phyloP scores from a whole-genome alignment of 805 yeast species.

The Teunomyces cretensis region DNA sequence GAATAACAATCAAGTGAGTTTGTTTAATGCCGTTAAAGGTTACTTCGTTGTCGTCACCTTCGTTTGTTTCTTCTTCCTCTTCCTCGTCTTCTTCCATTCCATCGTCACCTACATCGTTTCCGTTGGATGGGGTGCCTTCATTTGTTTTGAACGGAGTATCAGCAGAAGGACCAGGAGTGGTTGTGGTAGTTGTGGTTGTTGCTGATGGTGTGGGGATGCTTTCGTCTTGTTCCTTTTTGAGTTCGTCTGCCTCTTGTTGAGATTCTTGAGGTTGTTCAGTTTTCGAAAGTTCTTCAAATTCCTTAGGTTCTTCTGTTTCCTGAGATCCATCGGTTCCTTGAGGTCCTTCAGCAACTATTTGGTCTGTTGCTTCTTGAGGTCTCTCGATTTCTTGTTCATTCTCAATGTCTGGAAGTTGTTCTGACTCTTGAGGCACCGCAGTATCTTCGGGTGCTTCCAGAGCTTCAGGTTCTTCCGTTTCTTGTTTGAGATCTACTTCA shows the following conservation, averaged over 20 bases:
- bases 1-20: conserved; percentile 80
- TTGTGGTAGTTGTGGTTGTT: neutral
- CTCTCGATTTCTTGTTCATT: neutral
- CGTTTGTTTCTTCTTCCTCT: conserved; percentile 4
- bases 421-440: conserved; percentile 2
- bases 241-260: conserved; percentile 1
- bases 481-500: neutral
- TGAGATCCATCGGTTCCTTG: neutral
- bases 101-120: conserved; percentile 2
- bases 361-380: neutral
- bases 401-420: no score
- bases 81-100: neutral
- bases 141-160: neutral
- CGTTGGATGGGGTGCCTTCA: neutral
- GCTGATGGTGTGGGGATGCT: neutral
- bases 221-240: neutral
- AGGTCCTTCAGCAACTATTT: neutral
- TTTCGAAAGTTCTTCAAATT: conserved; percentile 8
- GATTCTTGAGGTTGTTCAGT: neutral
- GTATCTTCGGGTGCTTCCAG: neutral
- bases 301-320: neutral
- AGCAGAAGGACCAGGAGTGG: neutral
- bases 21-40: conserved; percentile 39
- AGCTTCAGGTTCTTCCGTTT: conserved; percentile 1
- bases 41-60: neutral